phyloP scores from a whole-genome alignment of 805 yeast species.

The Kodamaea jinghongensis region DNA sequence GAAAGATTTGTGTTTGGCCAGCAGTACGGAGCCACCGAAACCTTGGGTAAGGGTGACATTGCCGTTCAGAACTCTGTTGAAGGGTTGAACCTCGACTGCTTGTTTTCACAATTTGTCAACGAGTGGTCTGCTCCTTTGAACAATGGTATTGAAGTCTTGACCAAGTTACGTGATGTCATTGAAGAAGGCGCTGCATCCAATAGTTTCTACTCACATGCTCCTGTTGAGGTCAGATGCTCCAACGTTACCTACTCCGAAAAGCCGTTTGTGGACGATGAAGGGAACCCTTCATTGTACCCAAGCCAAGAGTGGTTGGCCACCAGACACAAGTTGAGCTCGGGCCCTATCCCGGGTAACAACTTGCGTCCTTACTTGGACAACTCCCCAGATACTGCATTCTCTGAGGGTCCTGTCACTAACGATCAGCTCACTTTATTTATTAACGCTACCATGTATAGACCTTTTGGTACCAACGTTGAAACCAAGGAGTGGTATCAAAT shows the following conservation, averaged over 20 bases:
- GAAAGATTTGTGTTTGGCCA: slow-evolving; percentile 82
- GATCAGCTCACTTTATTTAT: slow-evolving; percentile 80
- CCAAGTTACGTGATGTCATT: slow-evolving; percentile 60
- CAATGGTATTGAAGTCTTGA: slow-evolving; percentile 70
- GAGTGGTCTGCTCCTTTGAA: slow-evolving; percentile 96
- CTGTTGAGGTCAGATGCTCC: slow-evolving; percentile 91
- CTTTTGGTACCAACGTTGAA: slow-evolving; percentile 74
- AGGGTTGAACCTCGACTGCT: slow-evolving; percentile 92
- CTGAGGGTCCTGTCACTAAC: slow-evolving; percentile 48
- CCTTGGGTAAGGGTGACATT: slow-evolving; percentile 55
- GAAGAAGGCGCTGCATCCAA: slow-evolving; percentile 55
- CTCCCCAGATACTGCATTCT: slow-evolving; percentile 64
- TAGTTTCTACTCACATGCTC: slow-evolving; percentile 87
- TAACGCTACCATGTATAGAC: slow-evolving; percentile 95
- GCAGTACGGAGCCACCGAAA: slow-evolving; percentile 78
- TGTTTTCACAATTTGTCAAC: slow-evolving; percentile 88
- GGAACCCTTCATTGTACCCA: slow-evolving; percentile 40
- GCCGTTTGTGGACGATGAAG: slow-evolving; percentile 35
- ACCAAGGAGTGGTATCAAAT: slow-evolving; percentile 75
- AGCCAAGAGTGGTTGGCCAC: slow-evolving; percentile 48
- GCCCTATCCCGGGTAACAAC: slow-evolving; percentile 83
- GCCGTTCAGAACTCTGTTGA: slow-evolving; percentile 80
- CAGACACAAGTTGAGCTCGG: slow-evolving; percentile 56
- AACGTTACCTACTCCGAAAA: slow-evolving; percentile 61
- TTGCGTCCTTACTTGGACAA: slow-evolving; percentile 78